A percentile compares a stretch with the other conserved stretches of the same genome.
Evolutionary conservation across 805 yeast species (phyloP).

Genomic region (Schizosaccharomyces octosporus): DNA sequence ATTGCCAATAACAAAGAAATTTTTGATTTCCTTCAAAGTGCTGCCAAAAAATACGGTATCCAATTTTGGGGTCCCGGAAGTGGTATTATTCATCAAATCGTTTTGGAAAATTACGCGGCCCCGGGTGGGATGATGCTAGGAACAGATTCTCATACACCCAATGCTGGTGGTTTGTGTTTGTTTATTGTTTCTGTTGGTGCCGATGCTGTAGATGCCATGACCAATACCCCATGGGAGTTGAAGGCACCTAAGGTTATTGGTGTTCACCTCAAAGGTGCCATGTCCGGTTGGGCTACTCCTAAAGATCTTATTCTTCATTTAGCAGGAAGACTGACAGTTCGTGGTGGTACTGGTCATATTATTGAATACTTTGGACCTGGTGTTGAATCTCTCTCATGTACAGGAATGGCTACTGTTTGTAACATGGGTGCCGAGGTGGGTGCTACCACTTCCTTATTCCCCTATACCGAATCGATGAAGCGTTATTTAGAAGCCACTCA

Average conservation of each 20-base stretch:
- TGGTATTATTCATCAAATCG: slow-evolving; percentile 93
- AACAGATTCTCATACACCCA: slow-evolving; percentile 94
- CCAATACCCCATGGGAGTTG: slow-evolving; percentile 87
- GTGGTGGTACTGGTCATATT: slow-evolving; percentile 93
- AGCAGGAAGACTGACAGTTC: slow-evolving; percentile 84
- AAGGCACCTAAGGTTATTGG: slow-evolving; percentile 92
- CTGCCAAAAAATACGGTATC: slow-evolving; percentile 84
- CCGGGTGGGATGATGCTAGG: slow-evolving; percentile 94
- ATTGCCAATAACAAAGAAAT: slow-evolving; percentile 81
- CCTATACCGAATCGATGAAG: slow-evolving; percentile 74
- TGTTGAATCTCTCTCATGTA: slow-evolving; percentile 73
- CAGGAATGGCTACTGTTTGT: slow-evolving; percentile 98
- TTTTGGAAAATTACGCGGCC: slow-evolving; percentile 84
- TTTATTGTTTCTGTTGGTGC: slow-evolving; percentile 99
- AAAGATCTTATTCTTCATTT: slow-evolving; percentile 81
- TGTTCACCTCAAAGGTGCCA: slow-evolving; percentile 74
- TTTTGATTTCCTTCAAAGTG: slow-evolving; percentile 67
- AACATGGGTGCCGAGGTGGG: slow-evolving; percentile 99
- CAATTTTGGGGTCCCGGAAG: slow-evolving; percentile 99
- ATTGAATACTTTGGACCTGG: slow-evolving; percentile 95
- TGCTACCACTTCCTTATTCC: slow-evolving; percentile 94
- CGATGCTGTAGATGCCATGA: slow-evolving; percentile 92
- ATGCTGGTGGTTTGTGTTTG: slow-evolving; percentile 96
- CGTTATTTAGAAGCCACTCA: slow-evolving; percentile 70
- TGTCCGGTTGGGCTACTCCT: slow-evolving; percentile 92